phyloP scores from a whole-genome alignment of 192 early-diverging fungal species.

The Phlyctochytrium arcticum region DNA sequence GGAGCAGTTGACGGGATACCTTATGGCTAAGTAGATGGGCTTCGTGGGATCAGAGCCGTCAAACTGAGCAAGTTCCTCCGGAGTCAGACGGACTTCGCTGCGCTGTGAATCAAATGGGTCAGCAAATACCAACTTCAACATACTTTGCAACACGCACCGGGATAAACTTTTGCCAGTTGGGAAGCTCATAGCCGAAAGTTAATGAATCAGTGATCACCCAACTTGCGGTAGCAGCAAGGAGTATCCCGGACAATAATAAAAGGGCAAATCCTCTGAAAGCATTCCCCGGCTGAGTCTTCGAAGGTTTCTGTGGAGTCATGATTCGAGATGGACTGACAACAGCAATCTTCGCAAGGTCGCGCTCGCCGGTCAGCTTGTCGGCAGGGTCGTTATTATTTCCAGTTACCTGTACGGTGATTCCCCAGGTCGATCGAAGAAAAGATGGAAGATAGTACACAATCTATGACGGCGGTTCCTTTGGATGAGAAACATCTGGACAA shows the following conservation, averaged over 20 bases:
- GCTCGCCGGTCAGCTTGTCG: no score
- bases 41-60: constrained; percentile 78
- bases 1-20: constrained; percentile 38
- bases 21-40: constrained; percentile 87
- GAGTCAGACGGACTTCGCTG: constrained; percentile 51
- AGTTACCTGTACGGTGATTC: no score
- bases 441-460: no score
- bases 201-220: constrained; percentile 37
- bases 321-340: no score
- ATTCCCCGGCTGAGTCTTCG: no score
- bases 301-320: constrained; percentile 9
- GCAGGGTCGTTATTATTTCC: no score
- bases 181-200: constrained; percentile 39
- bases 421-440: no score
- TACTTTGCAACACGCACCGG: constrained; percentile 25
- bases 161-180: constrained; percentile 36
- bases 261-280: no score
- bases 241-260: no score
- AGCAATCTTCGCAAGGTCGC: no score
- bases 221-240: no score
- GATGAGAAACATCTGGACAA: not conserved
- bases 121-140: not conserved
- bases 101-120: constrained; percentile 9
- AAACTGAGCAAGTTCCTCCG: constrained; percentile 71
- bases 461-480: no score